A percentile compares a stretch with the other conserved stretches of the same genome.
Conservation (phyloP, 305 asterid genomes). For the Fraxinus sp. region DNA sequence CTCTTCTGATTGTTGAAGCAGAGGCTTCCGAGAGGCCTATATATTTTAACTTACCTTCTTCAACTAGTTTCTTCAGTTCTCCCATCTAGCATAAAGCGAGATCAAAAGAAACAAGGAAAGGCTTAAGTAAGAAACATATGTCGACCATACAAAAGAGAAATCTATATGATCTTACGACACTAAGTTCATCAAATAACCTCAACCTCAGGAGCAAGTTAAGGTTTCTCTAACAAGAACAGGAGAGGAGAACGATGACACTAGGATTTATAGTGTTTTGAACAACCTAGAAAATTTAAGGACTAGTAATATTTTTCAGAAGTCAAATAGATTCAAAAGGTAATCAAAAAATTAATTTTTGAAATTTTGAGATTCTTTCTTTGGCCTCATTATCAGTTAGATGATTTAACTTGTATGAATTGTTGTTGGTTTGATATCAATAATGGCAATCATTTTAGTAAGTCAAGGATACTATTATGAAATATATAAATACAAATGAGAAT, state of each 20-base stretch:
- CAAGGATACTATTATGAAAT: too few relatives aligned
- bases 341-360: not conserved
- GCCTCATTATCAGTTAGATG: not conserved
- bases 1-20: not conserved
- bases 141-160: not conserved
- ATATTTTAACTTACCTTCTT: not conserved
- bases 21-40: not conserved
- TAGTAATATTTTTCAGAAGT: not conserved
- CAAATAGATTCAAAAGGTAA: not conserved
- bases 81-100: not conserved
- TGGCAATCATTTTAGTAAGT: too few relatives aligned
- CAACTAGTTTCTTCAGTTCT: not conserved
- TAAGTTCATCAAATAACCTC: not conserved
- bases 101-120: not conserved
- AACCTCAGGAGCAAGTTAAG: not conserved
- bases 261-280: not conserved
- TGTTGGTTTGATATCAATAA: not conserved
- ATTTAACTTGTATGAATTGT: not conserved
- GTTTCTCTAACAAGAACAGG: not conserved
- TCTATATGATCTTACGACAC: not conserved
- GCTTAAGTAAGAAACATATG: not conserved
- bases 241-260: not conserved
- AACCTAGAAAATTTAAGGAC: not conserved
- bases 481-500: not conserved
- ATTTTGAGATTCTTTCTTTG: not conserved